Evolutionary conservation across 78 protist species (phyloP), one percentile per base, ranked within the genome.

Genomic region (Dictyostelium firmibasis): DNA sequence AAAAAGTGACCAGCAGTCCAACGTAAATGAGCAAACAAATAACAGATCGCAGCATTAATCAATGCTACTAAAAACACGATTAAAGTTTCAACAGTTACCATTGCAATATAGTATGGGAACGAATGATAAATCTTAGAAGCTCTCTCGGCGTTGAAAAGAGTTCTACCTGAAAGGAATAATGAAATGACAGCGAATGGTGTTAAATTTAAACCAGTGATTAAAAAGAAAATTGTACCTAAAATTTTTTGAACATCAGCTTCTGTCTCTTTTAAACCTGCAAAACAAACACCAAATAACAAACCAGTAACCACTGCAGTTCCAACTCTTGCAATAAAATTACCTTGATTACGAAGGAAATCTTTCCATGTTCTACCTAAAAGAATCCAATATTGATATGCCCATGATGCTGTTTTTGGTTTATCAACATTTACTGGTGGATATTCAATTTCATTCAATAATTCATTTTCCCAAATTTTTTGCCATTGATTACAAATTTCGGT

Each of bases 91-190:
- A 81, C 47, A 1, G 82, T 41, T 31, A 89, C 23, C 53, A 50
- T 27, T 2, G 94, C 50, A 2, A 89, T 16, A 25, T 60, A 89
- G 82, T 89, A 89, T 62, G 94, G 94, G 43, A 89, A 33, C 0
- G 87, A 57, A 18, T 89, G 85, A 47, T 89, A 89, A 69, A 81
- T 44, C 13, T 69, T 81, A 13, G 94, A 70, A 29, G 94, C 94
- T 43, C 94, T 70, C 29, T 89, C 94, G 20, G 83, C 57, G 35
- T 89, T 89, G 70, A 89, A 89, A 20, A 89, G 41, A n/a, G 94
- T 75, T 29, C 94, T 23, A 18, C 60, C 69, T 0, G 87, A 81
- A 10, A 89, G 23, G 35, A 89, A 84, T 8, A 89, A 33, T 29
- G 94, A 78, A 81, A 89, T 89, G 3, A 33, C 33, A 3, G 83